Conservation (phyloP, 2,329 filamentous ascomycete species). For the Colletotrichum sp. region DNA sequence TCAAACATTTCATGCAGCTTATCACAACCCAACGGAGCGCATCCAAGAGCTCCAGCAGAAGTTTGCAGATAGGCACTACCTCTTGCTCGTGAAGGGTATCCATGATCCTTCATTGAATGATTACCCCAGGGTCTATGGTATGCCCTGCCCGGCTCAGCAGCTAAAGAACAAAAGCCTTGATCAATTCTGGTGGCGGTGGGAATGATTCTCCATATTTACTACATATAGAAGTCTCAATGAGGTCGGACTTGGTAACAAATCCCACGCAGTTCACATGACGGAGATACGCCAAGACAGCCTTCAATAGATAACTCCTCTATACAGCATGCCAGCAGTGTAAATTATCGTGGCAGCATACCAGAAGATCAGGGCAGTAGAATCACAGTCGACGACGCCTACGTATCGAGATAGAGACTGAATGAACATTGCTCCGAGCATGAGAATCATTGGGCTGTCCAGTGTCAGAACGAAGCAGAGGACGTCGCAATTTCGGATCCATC, state of each 20-base stretch:
- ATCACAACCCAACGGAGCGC: neutral
- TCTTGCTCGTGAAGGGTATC: neutral
- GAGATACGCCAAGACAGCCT: too few species aligned
- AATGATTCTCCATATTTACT: neutral
- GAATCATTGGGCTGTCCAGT: neutral
- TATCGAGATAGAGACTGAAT: neutral
- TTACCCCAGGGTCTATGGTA: neutral
- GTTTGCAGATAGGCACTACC: neutral
- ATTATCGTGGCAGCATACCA: neutral
- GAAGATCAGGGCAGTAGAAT: neutral
- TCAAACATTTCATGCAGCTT: neutral
- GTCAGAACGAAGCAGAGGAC: neutral
- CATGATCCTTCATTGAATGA: neutral
- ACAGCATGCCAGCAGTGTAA: neutral
- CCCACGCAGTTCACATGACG: too few species aligned
- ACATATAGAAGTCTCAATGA: too few species aligned
- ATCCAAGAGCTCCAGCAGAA: neutral
- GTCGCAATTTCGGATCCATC: too few species aligned
- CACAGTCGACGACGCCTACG: neutral
- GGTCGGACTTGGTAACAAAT: too few species aligned
- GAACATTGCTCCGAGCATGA: neutral
- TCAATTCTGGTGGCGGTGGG: neutral
- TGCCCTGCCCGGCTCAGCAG: neutral
- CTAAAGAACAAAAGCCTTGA: neutral
- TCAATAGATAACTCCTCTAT: neutral